Conservation (phyloP, 805 yeast species). For the Tetrapisispora pingtungensis region DNA sequence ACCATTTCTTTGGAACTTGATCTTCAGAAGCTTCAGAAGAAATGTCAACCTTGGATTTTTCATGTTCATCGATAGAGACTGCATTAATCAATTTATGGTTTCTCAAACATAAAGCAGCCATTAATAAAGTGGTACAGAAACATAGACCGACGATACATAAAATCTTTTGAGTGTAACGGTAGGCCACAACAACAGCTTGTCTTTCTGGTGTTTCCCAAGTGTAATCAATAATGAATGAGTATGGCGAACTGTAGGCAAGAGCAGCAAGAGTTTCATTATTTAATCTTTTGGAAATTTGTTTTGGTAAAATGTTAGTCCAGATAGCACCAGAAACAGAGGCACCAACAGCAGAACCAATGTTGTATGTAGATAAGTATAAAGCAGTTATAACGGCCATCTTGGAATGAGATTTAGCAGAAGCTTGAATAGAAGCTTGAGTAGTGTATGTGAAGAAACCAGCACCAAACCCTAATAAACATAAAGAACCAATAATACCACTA, state of each 20-base stretch:
- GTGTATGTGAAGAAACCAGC: conserved; percentile 65
- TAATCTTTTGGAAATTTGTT: conserved; percentile 31
- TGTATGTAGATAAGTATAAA: conserved; percentile 47
- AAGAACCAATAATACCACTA: conserved; percentile 54
- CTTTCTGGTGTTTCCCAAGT: conserved; percentile 55
- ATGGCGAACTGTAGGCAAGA: conserved; percentile 42
- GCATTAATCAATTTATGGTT: conserved; percentile 36
- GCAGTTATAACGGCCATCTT: conserved; percentile 55
- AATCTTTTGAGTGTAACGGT: conserved; percentile 44
- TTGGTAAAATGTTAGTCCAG: conserved; percentile 52
- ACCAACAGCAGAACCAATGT: conserved; percentile 58
- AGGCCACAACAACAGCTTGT: conserved; percentile 42
- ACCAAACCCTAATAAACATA: conserved; percentile 59
- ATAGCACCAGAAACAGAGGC: conserved; percentile 57
- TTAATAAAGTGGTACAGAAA: conserved; percentile 44
- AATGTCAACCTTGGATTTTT: background rate
- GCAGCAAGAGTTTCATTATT: conserved; percentile 28
- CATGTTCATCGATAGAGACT: conserved; percentile 9
- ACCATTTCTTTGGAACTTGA: conserved; percentile 1
- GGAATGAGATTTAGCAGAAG: conserved; percentile 46
- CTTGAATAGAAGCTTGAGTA: conserved; percentile 49
- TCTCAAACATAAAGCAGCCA: conserved; percentile 40
- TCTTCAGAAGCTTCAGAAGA: background rate
- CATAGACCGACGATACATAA: conserved; percentile 45
- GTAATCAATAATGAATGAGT: conserved; percentile 36